A percentile compares a stretch with the other conserved stretches of the same genome.
phyloP scores from a whole-genome alignment of 108 stramenopile species.

The Cyclotella choctawhatcheeana region DNA sequence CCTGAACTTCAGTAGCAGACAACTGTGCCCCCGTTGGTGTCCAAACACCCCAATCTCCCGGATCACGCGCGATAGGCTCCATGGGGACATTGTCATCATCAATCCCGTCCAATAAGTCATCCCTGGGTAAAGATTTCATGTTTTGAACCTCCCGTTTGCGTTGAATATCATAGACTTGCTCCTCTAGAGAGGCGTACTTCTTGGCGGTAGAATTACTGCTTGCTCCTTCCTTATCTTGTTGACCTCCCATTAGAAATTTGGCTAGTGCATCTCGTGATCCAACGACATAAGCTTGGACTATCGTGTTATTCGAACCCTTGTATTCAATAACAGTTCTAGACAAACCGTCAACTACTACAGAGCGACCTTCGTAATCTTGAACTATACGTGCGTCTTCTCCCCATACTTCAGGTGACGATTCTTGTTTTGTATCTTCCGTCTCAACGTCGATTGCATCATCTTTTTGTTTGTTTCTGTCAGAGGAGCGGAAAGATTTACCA shows the following conservation, averaged over 20 bases:
- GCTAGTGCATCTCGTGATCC: conserved; percentile 74
- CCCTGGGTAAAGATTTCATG: conserved; percentile 58
- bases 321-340: conserved; percentile 77
- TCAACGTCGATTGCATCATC: conserved; percentile 8
- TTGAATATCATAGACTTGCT: conserved; percentile 59
- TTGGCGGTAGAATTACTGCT: not conserved
- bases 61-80: conserved; percentile 71
- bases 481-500: conserved; percentile 57
- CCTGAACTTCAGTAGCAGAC: conserved; percentile 81
- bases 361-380: conserved; percentile 80
- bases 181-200: conserved; percentile 37
- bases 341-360: conserved; percentile 73
- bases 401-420: conserved; percentile 80
- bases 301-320: conserved; percentile 67
- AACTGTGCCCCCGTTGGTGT: conserved; percentile 81
- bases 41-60: conserved; percentile 83
- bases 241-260: conserved; percentile 68
- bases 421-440: conserved; percentile 32
- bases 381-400: conserved; percentile 82
- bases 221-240: not conserved
- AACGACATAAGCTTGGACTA: conserved; percentile 83
- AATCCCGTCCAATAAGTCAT: conserved; percentile 64
- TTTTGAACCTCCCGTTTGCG: conserved; percentile 69
- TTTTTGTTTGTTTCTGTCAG: conserved; percentile 1
- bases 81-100: conserved; percentile 55